Conservation (phyloP, 1,284 basidiomycete species). For the Cryptococcus hybrid region DNA sequence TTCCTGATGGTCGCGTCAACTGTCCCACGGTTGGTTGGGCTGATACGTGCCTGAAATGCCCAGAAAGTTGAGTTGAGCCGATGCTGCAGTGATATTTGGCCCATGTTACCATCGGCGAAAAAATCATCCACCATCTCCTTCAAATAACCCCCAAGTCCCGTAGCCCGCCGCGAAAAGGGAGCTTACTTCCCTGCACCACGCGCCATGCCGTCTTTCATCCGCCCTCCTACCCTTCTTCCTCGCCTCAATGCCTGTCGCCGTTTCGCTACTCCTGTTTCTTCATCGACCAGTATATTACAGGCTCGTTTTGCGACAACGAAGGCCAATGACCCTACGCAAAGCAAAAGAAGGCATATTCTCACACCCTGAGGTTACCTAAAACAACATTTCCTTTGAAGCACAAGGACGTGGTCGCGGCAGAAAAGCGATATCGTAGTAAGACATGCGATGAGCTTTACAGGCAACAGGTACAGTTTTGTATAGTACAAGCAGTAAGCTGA, state of each 20-base stretch:
- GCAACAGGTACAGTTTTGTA: conserved; percentile 69
- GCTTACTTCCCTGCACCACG: background rate
- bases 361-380: conserved; percentile 79
- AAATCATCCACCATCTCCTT: too few species aligned
- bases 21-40: too few species aligned
- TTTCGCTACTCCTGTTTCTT: too few species aligned
- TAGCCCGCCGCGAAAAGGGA: background rate
- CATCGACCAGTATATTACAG: too few species aligned
- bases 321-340: conserved; percentile 1
- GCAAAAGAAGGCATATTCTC: conserved; percentile 54
- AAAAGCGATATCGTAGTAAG: conserved; percentile 58
- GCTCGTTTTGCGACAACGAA: background rate
- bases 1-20: too few species aligned
- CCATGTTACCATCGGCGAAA: too few species aligned
- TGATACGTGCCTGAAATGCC: too few species aligned
- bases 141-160: too few species aligned
- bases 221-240: background rate
- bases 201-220: background rate
- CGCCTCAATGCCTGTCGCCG: background rate
- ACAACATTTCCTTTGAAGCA: conserved; percentile 76
- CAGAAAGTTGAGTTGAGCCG: too few species aligned
- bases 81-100: too few species aligned
- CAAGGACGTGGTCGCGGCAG: conserved; percentile 65
- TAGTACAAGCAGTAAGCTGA: background rate
- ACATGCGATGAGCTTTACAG: conserved; percentile 77